A percentile compares a stretch with the other conserved stretches of the same genome.
Evolutionary conservation across 352 stramenopile genomes (phyloP).

Genomic region (Aphanomyces astaci): DNA sequence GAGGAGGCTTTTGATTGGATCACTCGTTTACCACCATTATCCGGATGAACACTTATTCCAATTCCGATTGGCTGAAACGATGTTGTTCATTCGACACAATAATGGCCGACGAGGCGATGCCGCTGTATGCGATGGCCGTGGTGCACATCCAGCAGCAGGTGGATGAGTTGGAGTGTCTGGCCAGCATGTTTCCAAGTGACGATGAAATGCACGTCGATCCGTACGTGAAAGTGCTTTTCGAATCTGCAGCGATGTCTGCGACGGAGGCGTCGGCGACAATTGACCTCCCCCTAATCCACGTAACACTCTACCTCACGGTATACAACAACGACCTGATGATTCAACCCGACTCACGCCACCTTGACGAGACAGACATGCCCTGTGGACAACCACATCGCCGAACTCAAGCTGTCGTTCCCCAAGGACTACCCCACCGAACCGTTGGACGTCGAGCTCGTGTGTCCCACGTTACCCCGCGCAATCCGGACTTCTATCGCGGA

Average conservation of each 20-base stretch:
- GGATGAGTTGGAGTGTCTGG: constrained; percentile 69
- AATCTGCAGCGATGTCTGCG: constrained; percentile 12
- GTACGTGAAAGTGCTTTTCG: constrained; percentile 28
- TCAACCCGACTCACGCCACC: constrained; percentile 12
- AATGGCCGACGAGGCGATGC: neutral
- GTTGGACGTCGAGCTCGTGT: constrained; percentile 41
- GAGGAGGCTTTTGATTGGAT: no score
- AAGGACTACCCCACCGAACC: constrained; percentile 32
- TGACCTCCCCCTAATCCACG: constrained; percentile 13
- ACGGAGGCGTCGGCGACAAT: neutral
- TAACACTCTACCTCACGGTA: constrained; percentile 30
- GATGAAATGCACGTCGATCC: constrained; percentile 41
- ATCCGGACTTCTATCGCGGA: constrained; percentile 36
- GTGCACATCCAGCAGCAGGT: constrained; percentile 31
- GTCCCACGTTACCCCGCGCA: constrained; percentile 36
- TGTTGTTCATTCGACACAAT: no score
- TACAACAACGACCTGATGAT: neutral
- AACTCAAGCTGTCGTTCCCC: constrained; percentile 44
- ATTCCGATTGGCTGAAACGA: no score
- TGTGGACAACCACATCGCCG: constrained; percentile 26
- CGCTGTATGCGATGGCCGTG: constrained; percentile 3
- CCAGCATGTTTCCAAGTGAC: constrained; percentile 53
- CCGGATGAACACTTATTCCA: no score
- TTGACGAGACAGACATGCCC: neutral
- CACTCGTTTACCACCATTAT: no score